Base-by-base conservation (phyloP, 192 early-diverging fungal genomes). In the Entomortierella parvispora region DNA sequence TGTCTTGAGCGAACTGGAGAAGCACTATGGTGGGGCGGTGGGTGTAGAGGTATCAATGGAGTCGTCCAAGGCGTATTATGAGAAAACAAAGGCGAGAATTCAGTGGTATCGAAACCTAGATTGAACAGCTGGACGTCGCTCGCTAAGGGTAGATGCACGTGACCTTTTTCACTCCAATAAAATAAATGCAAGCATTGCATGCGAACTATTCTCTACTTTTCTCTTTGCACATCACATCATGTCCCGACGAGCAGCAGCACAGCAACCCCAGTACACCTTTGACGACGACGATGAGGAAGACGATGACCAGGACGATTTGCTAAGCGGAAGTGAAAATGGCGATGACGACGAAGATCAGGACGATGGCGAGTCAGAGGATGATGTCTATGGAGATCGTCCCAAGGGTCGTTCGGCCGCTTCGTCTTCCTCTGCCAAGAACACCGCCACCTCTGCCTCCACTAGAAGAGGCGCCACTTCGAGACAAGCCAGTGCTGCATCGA, bases 221-320 rank as follows among this genome's bases (percentile, higher is more conserved):
- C 14, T 12, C 5, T 26, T n/a, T 17, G 7, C 17, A 49, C 8
- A n/a, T 12, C 28, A 40, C 33, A 72, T 65, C 61, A 52, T 57
- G 29, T 69, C 67, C 2, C 44, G 62, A 45, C 47, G 70, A 65
- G 54, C 62, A 52, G 67, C 31, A 59, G 72, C 65, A 42, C 59
- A 63, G 44, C 26, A 45, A 40, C 74, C 47, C 12, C 65, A 68
- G 28, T 68, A 77, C 47, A 68, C 34, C 49, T 68, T 61, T 29
- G 61, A 77, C n/a, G 66, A 77, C 4, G 65, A 77, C 2, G 61
- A 63, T 20, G 61, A 63, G 14, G 59, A 62, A 18, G 62, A 65
- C 8, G 62, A 65, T 15, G 74, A 68, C 18, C 51, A 66, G 20
- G 62, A 66, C 5, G 65, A 65, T 22, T 37, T 61, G 22, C 11